A percentile compares a stretch with the other conserved stretches of the same genome.
phyloP scores from a whole-genome alignment of 805 yeast genomes.

The Saturnispora bothae region DNA sequence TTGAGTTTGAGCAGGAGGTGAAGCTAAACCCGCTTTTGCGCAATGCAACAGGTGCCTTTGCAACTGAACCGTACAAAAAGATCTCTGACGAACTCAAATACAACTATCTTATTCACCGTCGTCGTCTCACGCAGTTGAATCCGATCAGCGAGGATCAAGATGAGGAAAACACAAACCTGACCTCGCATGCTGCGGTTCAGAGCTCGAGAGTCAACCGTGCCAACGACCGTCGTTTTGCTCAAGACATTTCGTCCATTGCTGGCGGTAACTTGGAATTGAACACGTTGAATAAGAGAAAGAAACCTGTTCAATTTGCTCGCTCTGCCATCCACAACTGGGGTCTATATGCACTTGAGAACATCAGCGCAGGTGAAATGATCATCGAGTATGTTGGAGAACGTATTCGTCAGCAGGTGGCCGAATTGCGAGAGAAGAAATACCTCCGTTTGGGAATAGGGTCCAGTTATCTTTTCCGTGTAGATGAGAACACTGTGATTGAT shows the following conservation, averaged over 20 bases:
- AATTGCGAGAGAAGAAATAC: conserved; percentile 78
- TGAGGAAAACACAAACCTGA: conserved; percentile 24
- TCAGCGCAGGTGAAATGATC: conserved; percentile 94
- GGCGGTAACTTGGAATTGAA: conserved; percentile 79
- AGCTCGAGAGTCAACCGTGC: conserved; percentile 83
- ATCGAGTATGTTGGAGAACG: conserved; percentile 97
- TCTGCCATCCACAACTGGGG: conserved; percentile 99
- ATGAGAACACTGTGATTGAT: conserved; percentile 89
- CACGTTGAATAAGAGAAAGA: conserved; percentile 79
- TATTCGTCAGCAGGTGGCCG: conserved; percentile 88
- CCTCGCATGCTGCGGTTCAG: conserved; percentile 32
- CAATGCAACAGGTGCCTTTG: conserved; percentile 49
- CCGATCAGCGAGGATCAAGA: conserved; percentile 58
- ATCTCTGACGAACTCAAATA: conserved; percentile 64
- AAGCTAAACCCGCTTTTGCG: conserved; percentile 22
- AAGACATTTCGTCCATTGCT: conserved; percentile 73
- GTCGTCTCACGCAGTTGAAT: conserved; percentile 50
- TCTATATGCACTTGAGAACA: conserved; percentile 86
- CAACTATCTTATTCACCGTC: conserved; percentile 74
- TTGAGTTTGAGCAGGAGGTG: conserved; percentile 23
- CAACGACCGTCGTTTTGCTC: conserved; percentile 77
- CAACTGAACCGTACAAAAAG: conserved; percentile 63
- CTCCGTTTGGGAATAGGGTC: conserved; percentile 91
- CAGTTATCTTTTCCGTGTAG: conserved; percentile 83
- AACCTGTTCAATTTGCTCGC: conserved; percentile 93